phyloP scores from a whole-genome alignment of 108 stramenopile species.

The Cylindrotheca fusiformis region DNA sequence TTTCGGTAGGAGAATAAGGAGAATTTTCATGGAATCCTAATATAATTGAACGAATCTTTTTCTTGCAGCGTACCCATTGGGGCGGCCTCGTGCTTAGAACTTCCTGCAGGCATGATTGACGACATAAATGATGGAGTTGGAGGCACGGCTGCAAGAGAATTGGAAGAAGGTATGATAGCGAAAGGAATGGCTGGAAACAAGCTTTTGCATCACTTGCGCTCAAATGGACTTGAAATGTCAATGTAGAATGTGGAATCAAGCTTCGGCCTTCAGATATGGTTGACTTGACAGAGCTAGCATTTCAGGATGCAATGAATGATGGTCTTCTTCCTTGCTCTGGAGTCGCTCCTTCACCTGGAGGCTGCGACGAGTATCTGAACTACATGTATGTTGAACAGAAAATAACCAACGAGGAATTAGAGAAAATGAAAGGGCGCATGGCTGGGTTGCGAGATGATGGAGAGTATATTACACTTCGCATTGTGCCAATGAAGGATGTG shows the following conservation, averaged over 20 bases:
- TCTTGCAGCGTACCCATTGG: conserved; percentile 30
- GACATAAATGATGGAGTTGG: conserved; percentile 7
- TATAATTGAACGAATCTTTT: too few species aligned
- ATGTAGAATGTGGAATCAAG: conserved; percentile 20
- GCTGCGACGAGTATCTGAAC: conserved; percentile 37
- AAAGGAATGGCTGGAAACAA: too few species aligned
- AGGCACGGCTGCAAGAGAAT: conserved; percentile 33
- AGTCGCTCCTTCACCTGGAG: conserved; percentile 31
- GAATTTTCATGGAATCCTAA: too few species aligned
- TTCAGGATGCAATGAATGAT: conserved; percentile 7
- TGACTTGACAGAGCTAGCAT: conserved; percentile 34
- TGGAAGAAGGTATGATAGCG: too few species aligned
- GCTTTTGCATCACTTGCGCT: too few species aligned
- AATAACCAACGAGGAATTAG: conserved; percentile 22
- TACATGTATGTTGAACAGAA: conserved; percentile 27
- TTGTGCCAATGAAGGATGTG: conserved; percentile 32
- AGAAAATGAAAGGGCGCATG: conserved; percentile 25
- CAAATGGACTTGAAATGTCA: too few species aligned
- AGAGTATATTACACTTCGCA: conserved; percentile 33
- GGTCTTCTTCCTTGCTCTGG: conserved; percentile 8
- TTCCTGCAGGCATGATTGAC: conserved; percentile 47
- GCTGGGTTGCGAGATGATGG: conserved; percentile 32
- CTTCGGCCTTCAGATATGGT: conserved; percentile 23
- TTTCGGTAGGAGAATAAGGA: too few species aligned
- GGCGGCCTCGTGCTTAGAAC: conserved; percentile 27